Conservation (phyloP, 1,284 basidiomycete species). For the Cerrena zonata region DNA sequence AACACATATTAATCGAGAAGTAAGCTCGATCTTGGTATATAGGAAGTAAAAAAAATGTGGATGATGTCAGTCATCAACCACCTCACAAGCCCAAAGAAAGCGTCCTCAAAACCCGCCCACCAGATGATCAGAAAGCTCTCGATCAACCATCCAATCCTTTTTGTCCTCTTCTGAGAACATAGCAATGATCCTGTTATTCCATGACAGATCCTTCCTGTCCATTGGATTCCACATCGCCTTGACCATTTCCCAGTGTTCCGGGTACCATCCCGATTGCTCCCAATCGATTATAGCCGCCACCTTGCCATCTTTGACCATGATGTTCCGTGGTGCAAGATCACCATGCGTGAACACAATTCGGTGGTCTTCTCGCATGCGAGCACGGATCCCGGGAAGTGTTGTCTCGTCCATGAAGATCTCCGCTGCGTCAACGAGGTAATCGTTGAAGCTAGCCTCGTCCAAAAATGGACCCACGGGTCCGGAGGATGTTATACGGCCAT, state of each 20-base stretch:
- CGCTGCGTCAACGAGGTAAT: not conserved
- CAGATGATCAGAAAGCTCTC: constrained; percentile 6
- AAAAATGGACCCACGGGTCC: not conserved
- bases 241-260: constrained; percentile 12
- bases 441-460: too few relatives aligned
- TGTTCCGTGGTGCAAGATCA: constrained; percentile 12
- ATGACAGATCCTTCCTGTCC: not conserved
- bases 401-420: too few relatives aligned
- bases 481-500: not conserved
- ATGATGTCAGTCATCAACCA: too few relatives aligned
- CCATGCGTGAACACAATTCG: constrained; percentile 12
- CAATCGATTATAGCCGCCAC: constrained; percentile 11
- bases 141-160: constrained; percentile 5
- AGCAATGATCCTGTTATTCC: not conserved
- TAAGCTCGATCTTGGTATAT: too few relatives aligned
- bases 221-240: constrained; percentile 8
- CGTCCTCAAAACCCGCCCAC: too few relatives aligned
- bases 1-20: too few relatives aligned
- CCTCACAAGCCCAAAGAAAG: too few relatives aligned
- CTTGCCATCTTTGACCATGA: constrained; percentile 8
- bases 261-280: constrained; percentile 11
- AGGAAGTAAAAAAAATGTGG: too few relatives aligned
- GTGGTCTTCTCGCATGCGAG: constrained; percentile 5
- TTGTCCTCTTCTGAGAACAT: not conserved
- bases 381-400: not conserved